Conservation (phyloP, 1,139 yeast species). For the Lodderomyces parapsilosis region DNA sequence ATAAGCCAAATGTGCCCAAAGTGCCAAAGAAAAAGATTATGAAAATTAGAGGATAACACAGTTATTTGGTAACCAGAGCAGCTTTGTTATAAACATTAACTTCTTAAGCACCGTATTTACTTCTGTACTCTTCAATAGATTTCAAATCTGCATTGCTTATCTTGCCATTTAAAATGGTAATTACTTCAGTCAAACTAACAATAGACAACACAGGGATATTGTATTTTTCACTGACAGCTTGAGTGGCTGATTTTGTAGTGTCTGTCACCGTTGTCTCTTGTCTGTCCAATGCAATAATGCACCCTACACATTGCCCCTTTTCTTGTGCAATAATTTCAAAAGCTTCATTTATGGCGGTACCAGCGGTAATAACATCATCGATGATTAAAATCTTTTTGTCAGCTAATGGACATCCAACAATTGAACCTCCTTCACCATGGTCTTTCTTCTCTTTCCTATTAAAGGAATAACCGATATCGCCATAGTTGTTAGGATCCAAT, state of each 20-base stretch:
- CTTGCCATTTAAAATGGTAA: slow-evolving; percentile 56
- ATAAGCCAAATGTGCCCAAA: slow-evolving; percentile 41
- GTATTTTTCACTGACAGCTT: slow-evolving; percentile 69
- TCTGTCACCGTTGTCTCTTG: slow-evolving; percentile 78
- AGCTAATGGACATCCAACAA: slow-evolving; percentile 79
- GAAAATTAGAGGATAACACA: slow-evolving; percentile 47
- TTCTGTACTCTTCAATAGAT: slow-evolving; percentile 61
- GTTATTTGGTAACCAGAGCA: too few relatives aligned
- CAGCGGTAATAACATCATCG: slow-evolving; percentile 98
- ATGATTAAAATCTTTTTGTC: slow-evolving; percentile 77
- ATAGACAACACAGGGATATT: slow-evolving; percentile 83
- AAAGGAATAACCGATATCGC: slow-evolving; percentile 66
- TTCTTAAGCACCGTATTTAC: slow-evolving; percentile 41
- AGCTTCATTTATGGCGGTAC: slow-evolving; percentile 96
- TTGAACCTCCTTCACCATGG: slow-evolving; percentile 97
- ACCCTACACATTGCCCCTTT: slow-evolving; percentile 75
- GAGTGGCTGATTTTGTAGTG: slow-evolving; percentile 73
- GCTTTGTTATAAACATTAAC: too few relatives aligned
- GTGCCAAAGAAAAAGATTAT: slow-evolving; percentile 53
- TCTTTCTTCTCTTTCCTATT: slow-evolving; percentile 93
- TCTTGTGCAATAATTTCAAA: slow-evolving; percentile 72
- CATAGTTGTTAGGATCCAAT: slow-evolving; percentile 74
- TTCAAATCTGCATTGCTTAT: slow-evolving; percentile 54
- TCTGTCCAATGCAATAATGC: slow-evolving; percentile 90
- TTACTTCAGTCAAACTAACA: slow-evolving; percentile 73